Base-by-base conservation (phyloP, 1,139 yeast species). In the Zygotorulaspora mrakii region DNA sequence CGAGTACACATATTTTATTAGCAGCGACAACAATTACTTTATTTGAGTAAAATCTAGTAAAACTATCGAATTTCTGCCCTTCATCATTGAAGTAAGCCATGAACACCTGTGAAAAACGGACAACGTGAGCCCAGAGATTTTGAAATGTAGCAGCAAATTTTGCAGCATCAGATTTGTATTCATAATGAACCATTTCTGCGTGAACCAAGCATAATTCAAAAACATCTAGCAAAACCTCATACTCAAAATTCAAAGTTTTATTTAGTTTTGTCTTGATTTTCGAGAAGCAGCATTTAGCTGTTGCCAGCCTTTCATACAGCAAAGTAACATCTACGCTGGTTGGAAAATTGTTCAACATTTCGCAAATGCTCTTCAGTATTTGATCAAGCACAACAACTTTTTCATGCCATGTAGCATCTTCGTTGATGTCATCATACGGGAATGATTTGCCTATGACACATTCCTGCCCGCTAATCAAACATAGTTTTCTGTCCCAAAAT, bases 401-500 rank as follows among this genome's bases (percentile, higher is more conserved):
- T 18, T 46, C 42, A 39, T 49, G 48, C 59, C 58, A 55, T 8
- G 45, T 33, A 3, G 40, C 20, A 14, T 37, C 26, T 9, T 29
- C 26, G 6, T 29, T 23, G 8, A 35, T 31, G 12, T 31, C 28
- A 13, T 36, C 33, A 20, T 37, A 41, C 5, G 39, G 42, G 27
- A 45, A 47, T 3, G 61, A 43, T 33, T 51, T 57, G 7, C 50
- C 52, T 13, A 56, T 47, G n/a, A 47, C 38, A 34, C 60, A 57
- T 32, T 57, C 61, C 30, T 49, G 55, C 5, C 64, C 64, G 27
- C 48, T 57, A 9, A 56, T 41, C 8, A 59, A 36, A 6, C 52
- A 42, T 47, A 55, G 40, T 27, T 59, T 59, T 31, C 64, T 52
- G 35, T 59, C 64, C 62, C 61, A 58, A 37, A 38, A 50, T 12